These are phyloP conservation scores for Buxus sempervirens DNA, from an alignment of 164 flowering plant genomes.

Conservation along the genomic window DNA sequence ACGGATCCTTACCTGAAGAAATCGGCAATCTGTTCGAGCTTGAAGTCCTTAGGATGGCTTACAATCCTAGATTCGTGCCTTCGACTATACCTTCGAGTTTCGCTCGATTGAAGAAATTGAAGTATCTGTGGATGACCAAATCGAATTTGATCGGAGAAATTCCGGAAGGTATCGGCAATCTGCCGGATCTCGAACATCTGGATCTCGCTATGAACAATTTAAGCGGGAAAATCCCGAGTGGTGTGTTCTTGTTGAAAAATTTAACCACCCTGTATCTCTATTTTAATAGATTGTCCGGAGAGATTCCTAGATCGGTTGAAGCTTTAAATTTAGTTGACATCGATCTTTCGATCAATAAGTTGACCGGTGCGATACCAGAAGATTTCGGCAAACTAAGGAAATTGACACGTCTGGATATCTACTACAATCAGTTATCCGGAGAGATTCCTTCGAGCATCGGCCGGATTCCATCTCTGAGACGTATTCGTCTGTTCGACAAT, in stretches of 20 bases:
- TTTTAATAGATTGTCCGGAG: slow-evolving; percentile 51
- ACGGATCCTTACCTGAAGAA: slow-evolving; percentile 53
- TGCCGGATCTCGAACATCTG: slow-evolving; percentile 36
- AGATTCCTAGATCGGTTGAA: slow-evolving; percentile 39
- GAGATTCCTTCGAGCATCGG: slow-evolving; percentile 41
- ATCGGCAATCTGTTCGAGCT: slow-evolving; percentile 57
- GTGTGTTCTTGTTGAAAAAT: slow-evolving; percentile 49
- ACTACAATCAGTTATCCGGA: slow-evolving; percentile 42
- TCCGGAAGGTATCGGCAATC: slow-evolving; percentile 32
- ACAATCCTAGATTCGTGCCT: slow-evolving; percentile 35
- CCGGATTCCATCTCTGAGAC: slow-evolving; percentile 26
- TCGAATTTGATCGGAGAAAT: slow-evolving; percentile 54
- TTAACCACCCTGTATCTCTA: slow-evolving; percentile 37
- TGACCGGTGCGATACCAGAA: slow-evolving; percentile 60
- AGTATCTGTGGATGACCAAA: slow-evolving; percentile 30
- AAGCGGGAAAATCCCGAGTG: slow-evolving; percentile 42
- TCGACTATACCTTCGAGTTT: slow-evolving; percentile 43
- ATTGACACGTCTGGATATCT: slow-evolving; percentile 31
- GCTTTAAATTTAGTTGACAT: slow-evolving; percentile 29
- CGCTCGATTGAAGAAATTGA: slow-evolving; percentile 37
- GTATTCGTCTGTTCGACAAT: slow-evolving; percentile 40
- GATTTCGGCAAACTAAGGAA: slow-evolving; percentile 43
- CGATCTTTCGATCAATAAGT: slow-evolving; percentile 50
- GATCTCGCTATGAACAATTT: slow-evolving; percentile 44
- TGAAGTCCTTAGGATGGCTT: slow-evolving; percentile 35